These are phyloP conservation scores for Thelonectria olida DNA, from an alignment of 2,329 filamentous ascomycete genomes.

Conservation along the genomic window DNA sequence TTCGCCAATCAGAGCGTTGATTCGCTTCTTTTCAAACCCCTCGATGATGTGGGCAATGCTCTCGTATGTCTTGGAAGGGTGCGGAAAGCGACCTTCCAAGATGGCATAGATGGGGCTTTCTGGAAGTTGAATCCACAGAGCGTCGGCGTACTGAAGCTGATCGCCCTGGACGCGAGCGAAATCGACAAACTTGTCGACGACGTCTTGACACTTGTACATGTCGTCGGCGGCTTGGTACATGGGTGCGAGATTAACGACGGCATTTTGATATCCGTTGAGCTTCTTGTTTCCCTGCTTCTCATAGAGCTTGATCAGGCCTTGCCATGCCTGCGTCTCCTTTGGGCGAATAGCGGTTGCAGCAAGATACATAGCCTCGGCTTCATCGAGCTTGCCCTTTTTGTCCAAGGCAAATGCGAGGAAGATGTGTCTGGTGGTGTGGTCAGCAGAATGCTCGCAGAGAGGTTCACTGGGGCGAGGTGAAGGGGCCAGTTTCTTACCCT, in stretches of 20 bases:
- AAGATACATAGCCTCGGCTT: conserved; percentile 80
- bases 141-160: conserved; percentile 76
- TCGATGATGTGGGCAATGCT: conserved; percentile 86
- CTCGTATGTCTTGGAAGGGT: conserved; percentile 82
- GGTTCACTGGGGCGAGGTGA: conserved; percentile 13
- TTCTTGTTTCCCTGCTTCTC: conserved; percentile 78
- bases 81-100: conserved; percentile 84
- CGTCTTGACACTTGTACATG: conserved; percentile 69
- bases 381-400: conserved; percentile 75
- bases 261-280: conserved; percentile 77
- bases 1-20: conserved; percentile 90
- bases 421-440: conserved; percentile 66
- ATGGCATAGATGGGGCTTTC: conserved; percentile 81
- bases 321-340: conserved; percentile 85
- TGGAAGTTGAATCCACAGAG: conserved; percentile 80
- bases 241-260: conserved; percentile 76
- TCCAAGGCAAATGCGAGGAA: conserved; percentile 88
- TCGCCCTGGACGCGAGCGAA: conserved; percentile 79
- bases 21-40: conserved; percentile 84
- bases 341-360: conserved; percentile 77
- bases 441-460: conserved; percentile 18
- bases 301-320: conserved; percentile 86
- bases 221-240: conserved; percentile 76
- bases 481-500: conserved; percentile 62
- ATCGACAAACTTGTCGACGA: conserved; percentile 81